phyloP scores from a whole-genome alignment of 2,329 filamentous ascomycete species.

The Trichophyton rubrum region DNA sequence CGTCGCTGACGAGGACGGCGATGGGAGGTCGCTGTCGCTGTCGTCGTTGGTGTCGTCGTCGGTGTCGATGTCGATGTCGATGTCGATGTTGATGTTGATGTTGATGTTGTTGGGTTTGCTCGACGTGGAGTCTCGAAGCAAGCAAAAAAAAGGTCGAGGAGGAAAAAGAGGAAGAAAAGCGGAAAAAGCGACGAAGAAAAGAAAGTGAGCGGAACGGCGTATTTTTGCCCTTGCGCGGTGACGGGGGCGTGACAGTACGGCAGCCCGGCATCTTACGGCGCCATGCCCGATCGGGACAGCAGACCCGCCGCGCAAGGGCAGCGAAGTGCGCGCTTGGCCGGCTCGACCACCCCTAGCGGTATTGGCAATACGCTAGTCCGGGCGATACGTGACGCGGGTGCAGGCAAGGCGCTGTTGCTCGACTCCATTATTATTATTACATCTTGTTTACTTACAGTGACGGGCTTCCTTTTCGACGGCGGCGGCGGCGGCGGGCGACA shows the following conservation, averaged over 20 bases:
- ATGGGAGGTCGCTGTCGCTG: too few relatives aligned
- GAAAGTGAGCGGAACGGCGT: not conserved
- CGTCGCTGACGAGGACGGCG: too few relatives aligned
- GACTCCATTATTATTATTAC: too few relatives aligned
- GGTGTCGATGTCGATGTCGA: too few relatives aligned
- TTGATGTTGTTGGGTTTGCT: too few relatives aligned
- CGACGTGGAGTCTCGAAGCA: too few relatives aligned
- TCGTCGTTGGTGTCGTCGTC: too few relatives aligned
- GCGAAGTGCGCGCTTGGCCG: not conserved
- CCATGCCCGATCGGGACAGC: not conserved
- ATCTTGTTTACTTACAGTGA: too few relatives aligned
- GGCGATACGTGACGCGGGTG: not conserved
- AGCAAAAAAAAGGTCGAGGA: too few relatives aligned
- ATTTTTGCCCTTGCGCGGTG: not conserved
- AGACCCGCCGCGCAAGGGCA: not conserved
- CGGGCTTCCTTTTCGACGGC: too few relatives aligned
- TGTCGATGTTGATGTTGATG: too few relatives aligned
- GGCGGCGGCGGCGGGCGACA: not conserved
- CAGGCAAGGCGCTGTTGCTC: too few relatives aligned
- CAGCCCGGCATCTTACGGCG: not conserved
- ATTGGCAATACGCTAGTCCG: not conserved
- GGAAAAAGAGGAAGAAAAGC: not conserved
- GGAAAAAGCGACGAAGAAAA: not conserved
- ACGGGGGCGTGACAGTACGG: not conserved
- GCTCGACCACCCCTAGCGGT: not conserved